Percentiles rank a stretch among this genome's conserved stretches.
phyloP scores from a whole-genome alignment of 2,329 filamentous ascomycete genomes.

The Calonectria hongkongensis region DNA sequence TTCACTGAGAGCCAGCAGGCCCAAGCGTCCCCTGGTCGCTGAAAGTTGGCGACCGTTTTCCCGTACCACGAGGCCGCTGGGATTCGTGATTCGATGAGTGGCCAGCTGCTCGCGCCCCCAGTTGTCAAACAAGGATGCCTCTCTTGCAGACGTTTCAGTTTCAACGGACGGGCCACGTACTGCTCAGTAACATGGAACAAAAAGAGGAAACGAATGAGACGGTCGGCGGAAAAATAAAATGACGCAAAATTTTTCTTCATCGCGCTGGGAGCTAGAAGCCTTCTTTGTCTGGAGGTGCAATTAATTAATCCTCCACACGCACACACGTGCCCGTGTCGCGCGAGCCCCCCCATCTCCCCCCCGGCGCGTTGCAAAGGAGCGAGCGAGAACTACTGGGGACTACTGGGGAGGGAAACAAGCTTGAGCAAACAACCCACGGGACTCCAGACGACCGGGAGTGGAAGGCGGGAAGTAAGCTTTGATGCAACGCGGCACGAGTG shows the following conservation, averaged over 20 bases:
- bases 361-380: neutral
- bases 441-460: conserved; percentile 1
- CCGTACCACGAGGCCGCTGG: conserved; percentile 18
- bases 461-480: conserved; percentile 7
- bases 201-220: conserved; percentile 30
- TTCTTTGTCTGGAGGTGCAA: neutral
- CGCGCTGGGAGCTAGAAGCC: conserved; percentile 8
- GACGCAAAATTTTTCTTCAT: conserved; percentile 12
- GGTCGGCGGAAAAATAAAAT: conserved; percentile 33
- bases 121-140: conserved; percentile 22
- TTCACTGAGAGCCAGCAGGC: conserved; percentile 17
- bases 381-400: neutral
- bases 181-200: conserved; percentile 23
- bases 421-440: neutral
- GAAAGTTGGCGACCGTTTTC: conserved; percentile 9
- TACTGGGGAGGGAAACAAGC: conserved; percentile 16
- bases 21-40: conserved; percentile 17
- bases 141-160: conserved; percentile 38
- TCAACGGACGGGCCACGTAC: conserved; percentile 27
- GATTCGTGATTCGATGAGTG: conserved; percentile 12
- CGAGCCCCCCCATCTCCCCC: neutral
- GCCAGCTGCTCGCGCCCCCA: conserved; percentile 1
- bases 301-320: conserved; percentile 10
- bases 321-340: conserved; percentile 2
- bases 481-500: conserved; percentile 20